Conservation (phyloP, 495 filamentous ascomycete species). For the Aspergillus kassunensis region DNA sequence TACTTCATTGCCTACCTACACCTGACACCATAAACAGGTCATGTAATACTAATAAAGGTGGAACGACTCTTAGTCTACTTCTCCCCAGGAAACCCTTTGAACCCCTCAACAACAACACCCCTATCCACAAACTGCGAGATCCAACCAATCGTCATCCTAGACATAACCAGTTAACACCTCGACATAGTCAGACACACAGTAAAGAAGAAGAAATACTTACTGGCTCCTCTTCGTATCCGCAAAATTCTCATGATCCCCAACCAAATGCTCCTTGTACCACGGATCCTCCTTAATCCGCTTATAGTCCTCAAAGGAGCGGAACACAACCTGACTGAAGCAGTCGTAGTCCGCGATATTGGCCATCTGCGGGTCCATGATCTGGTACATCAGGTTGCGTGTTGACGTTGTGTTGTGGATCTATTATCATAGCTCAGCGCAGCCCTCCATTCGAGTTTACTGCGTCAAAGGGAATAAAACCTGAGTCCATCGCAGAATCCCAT, state of each 20-base stretch:
- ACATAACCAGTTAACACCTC: background rate
- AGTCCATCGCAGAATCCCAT: constrained; percentile 38
- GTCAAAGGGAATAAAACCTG: no score
- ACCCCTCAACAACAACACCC: constrained; percentile 4
- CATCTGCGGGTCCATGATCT: constrained; percentile 37
- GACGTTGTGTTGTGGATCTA: constrained; percentile 33
- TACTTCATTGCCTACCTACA: no score
- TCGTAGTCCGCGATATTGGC: constrained; percentile 43
- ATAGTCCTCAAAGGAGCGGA: constrained; percentile 40
- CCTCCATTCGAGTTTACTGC: no score
- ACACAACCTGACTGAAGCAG: constrained; percentile 45
- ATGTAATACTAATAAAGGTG: no score
- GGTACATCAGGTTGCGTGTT: constrained; percentile 34
- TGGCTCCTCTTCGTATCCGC: constrained; percentile 41
- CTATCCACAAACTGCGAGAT: constrained; percentile 20
- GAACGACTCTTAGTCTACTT: background rate
- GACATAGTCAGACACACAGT: background rate
- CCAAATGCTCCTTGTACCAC: constrained; percentile 34
- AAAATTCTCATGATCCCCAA: constrained; percentile 44
- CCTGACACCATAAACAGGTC: no score
- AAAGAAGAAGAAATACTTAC: constrained; percentile 17
- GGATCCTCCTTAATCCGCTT: constrained; percentile 36
- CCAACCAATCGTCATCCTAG: constrained; percentile 35
- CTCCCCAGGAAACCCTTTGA: background rate
- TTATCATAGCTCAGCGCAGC: no score